These are phyloP conservation scores for Claviceps fusiformis DNA, from an alignment of 2,329 filamentous ascomycete species.

Conservation along the genomic window DNA sequence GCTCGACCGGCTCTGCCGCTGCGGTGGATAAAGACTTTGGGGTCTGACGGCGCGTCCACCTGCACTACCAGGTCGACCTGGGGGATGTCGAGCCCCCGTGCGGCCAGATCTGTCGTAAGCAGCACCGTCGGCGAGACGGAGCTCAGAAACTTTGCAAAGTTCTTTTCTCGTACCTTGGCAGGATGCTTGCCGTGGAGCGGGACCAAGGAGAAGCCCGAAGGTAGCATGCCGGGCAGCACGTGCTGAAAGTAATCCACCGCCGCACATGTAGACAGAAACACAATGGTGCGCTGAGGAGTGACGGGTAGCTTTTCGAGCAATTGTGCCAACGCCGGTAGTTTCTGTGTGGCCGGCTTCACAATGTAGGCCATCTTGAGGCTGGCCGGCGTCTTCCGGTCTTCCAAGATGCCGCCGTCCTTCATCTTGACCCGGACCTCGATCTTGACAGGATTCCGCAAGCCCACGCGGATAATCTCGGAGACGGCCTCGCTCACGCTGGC, in stretches of 20 bases:
- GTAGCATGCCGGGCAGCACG: slow-evolving; percentile 60
- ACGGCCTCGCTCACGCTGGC: slow-evolving; percentile 94
- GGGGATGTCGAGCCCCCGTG: slow-evolving; percentile 81
- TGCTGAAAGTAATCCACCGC: slow-evolving; percentile 90
- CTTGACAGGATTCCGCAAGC: slow-evolving; percentile 85
- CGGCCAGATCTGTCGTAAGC: slow-evolving; percentile 84
- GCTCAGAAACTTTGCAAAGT: slow-evolving; percentile 68
- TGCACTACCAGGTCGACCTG: slow-evolving; percentile 86
- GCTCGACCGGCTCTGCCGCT: slow-evolving; percentile 84
- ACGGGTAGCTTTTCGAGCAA: slow-evolving; percentile 59
- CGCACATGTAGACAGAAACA: slow-evolving; percentile 89
- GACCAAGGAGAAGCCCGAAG: slow-evolving; percentile 53
- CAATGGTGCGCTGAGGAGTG: slow-evolving; percentile 68
- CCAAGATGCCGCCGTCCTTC: slow-evolving; percentile 48
- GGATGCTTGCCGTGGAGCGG: slow-evolving; percentile 88
- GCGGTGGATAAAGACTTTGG: slow-evolving; percentile 90
- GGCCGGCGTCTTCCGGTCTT: slow-evolving; percentile 80
- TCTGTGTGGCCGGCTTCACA: slow-evolving; percentile 60
- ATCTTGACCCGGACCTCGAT: slow-evolving; percentile 85
- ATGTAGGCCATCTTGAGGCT: slow-evolving; percentile 88
- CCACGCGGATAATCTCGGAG: slow-evolving; percentile 81
- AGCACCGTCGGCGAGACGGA: slow-evolving; percentile 66
- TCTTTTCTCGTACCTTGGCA: slow-evolving; percentile 74
- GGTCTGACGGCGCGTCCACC: slow-evolving; percentile 69
- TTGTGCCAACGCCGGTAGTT: slow-evolving; percentile 59